Base-by-base conservation (phyloP, 2,329 filamentous ascomycete genomes). In the Claviceps cyperi region DNA sequence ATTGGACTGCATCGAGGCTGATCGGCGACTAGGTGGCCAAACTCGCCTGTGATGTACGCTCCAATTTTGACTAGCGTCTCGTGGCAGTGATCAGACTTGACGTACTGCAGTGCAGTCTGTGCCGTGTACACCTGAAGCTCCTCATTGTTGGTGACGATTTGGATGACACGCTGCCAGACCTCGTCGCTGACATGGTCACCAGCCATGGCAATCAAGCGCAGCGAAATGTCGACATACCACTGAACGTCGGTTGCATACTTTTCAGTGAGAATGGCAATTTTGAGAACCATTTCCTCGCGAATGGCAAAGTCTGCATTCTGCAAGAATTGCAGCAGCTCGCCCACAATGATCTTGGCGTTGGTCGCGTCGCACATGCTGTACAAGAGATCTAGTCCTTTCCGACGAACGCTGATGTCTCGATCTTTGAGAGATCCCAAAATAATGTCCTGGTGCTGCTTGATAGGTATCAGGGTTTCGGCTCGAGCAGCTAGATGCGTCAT, bases 301-400 rank as follows among this genome's bases (percentile, higher is more conserved):
- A 98, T 96, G 5, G 91, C 91, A 66, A 95, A 98, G 66, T 98
- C 92, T 46, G 92, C 92, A 50, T 88, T 95, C 62, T 96, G 91
- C 8, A 98, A 77, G 66, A 96, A 97, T 57, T 91, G 87, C 49
- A 98, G 70, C 47, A 98, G 80, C 69, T 98, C 92, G 53, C 86
- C 84, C 39, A 98, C 92, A 57, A 98, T 94, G 9, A 87, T 83
- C 56, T 87, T 85, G 7, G 92, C 89, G 66, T 98, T 98, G n/a
- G 83, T 83, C 36, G 86, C 80, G 67, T 98, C 92, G 66, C 94
- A 98, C 92, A 98, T 98, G 79, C 92, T 98, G 77, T 98, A 98
- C 36, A 98, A 77, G 50, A 98, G 71, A 68, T 98, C 94, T 46
- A 98, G 76, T 52, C 91, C 92, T 68, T 98, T 97, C 58, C 92